These are phyloP conservation scores for Monilinia polystroma DNA, from an alignment of 2,329 filamentous ascomycete species.

Conservation along the genomic window DNA sequence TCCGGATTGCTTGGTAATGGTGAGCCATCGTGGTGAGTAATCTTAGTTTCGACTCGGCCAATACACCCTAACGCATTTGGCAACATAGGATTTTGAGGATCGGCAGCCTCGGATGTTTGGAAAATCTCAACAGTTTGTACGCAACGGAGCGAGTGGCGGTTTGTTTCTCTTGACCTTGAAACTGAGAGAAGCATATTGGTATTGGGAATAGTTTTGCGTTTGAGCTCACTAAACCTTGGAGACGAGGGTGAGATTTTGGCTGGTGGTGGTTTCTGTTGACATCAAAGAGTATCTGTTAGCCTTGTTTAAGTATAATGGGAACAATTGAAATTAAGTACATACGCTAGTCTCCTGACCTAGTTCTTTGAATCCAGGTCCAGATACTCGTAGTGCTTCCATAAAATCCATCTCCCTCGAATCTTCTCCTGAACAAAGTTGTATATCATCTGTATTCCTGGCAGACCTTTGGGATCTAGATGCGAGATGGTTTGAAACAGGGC, in stretches of 20 bases:
- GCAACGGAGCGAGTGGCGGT: neutral
- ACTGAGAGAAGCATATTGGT: neutral
- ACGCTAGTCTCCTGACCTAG: neutral
- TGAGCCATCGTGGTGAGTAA: slow-evolving; percentile 6
- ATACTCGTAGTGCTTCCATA: slow-evolving; percentile 7
- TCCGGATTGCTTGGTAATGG: slow-evolving; percentile 6
- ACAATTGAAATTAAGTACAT: neutral
- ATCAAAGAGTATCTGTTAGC: neutral
- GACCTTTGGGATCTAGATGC: neutral
- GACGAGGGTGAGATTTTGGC: neutral
- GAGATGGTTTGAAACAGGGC: slow-evolving; percentile 3
- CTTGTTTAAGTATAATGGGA: neutral
- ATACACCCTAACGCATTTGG: slow-evolving; percentile 1
- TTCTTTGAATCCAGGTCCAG: neutral
- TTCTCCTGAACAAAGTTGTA: slow-evolving; percentile 5
- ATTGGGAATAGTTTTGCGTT: neutral
- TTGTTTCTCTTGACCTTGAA: neutral
- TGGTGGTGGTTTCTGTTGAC: neutral
- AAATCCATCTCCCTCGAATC: slow-evolving; percentile 14
- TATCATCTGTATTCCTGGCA: neutral
- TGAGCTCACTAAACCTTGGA: neutral
- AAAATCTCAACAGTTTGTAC: slow-evolving; percentile 11
- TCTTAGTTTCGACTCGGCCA: slow-evolving; percentile 10
- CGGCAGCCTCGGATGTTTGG: slow-evolving; percentile 2
- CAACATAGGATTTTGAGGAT: neutral